Base-by-base conservation (phyloP, 1,139 yeast genomes). In the Protomyces arabidopsidicola region DNA sequence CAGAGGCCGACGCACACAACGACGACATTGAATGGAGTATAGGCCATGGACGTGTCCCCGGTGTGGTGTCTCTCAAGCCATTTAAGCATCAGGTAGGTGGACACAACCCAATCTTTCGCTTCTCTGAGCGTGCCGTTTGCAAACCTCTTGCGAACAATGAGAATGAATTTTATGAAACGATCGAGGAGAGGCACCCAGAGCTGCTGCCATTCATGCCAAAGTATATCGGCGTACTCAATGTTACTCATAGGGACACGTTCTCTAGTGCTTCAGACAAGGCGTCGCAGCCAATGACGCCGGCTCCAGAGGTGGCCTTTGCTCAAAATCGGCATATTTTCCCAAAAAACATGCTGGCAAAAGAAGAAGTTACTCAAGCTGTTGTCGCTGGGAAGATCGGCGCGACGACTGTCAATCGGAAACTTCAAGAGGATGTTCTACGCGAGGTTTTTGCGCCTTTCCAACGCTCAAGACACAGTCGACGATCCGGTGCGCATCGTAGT, bases 41-140 rank as follows among this genome's bases (percentile, higher is more conserved):
- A 18, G 62, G 52, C 2, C 45, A 55, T 12, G 62, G 62, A 10
- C 56, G 36, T 8, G 56, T 58, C 20, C 62, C 62, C 3, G 62
- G 62, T 31, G 62, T 54, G 48, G 63, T 60, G 18, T n/a, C 58
- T 16, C 76, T 91, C 65, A 84, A 89, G 61, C 97, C 96, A 1
- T 91, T 88, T 76, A 84, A 86, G 68, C 91, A 93, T 72, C 71
- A 69, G 88, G 98, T 95, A 6, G 99, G 99, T 9, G 99, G 99
- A 0, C 99, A 95, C 73, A 93, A 97, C 0, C 97, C 98, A 1
- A 90, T 95, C 55, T 95, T 93, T 75, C 82, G 93, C 68, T 93
- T 93, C 72, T 87, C 96, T 6, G 87, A 86, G 70, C 80, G 89
- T 65, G 98, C 98, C 0, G 97, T 95, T n/a, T 93, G 98, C 75